Percentiles rank a stretch among this genome's conserved stretches.
Evolutionary conservation across 352 stramenopile genomes (phyloP).

Genomic region (Paralagenidium karlingii): DNA sequence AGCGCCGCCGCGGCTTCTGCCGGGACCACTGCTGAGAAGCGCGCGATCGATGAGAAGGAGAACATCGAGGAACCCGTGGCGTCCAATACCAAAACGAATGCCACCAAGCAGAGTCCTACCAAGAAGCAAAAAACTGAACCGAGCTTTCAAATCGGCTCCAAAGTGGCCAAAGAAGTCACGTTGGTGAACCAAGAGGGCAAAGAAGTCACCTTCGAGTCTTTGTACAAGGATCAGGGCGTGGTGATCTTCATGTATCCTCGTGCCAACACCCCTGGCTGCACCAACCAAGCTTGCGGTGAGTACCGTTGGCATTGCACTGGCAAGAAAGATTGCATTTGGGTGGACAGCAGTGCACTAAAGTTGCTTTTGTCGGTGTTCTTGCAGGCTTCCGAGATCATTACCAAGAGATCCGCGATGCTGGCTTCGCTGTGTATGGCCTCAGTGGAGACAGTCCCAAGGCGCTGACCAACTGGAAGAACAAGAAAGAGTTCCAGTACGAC

Average conservation of each 20-base stretch:
- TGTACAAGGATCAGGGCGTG: slow-evolving; percentile 63
- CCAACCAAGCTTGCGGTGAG: slow-evolving; percentile 75
- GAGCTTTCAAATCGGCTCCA: too few relatives aligned
- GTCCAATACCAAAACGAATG: too few relatives aligned
- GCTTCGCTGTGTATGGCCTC: slow-evolving; percentile 69
- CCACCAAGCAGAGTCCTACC: too few relatives aligned
- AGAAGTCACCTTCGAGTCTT: slow-evolving; percentile 39
- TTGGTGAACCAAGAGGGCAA: slow-evolving; percentile 60
- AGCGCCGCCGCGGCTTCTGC: too few relatives aligned
- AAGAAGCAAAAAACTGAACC: too few relatives aligned
- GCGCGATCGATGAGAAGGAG: too few relatives aligned
- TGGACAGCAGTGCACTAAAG: neutral
- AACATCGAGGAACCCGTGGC: too few relatives aligned
- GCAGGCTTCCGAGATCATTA: slow-evolving; percentile 80
- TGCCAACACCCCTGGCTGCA: slow-evolving; percentile 81
- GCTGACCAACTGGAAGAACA: slow-evolving; percentile 67
- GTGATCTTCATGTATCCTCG: slow-evolving; percentile 85
- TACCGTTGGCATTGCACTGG: slow-evolving; percentile 4
- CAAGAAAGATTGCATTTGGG: slow-evolving; percentile 1
- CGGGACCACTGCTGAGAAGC: too few relatives aligned
- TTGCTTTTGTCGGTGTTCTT: neutral
- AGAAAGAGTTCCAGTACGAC: slow-evolving; percentile 66
- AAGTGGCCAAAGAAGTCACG: slow-evolving; percentile 48
- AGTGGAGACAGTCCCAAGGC: slow-evolving; percentile 62
- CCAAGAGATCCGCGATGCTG: slow-evolving; percentile 64